Conservation (phyloP, 2,329 filamentous ascomycete genomes). For the Colletotrichum sp. region DNA sequence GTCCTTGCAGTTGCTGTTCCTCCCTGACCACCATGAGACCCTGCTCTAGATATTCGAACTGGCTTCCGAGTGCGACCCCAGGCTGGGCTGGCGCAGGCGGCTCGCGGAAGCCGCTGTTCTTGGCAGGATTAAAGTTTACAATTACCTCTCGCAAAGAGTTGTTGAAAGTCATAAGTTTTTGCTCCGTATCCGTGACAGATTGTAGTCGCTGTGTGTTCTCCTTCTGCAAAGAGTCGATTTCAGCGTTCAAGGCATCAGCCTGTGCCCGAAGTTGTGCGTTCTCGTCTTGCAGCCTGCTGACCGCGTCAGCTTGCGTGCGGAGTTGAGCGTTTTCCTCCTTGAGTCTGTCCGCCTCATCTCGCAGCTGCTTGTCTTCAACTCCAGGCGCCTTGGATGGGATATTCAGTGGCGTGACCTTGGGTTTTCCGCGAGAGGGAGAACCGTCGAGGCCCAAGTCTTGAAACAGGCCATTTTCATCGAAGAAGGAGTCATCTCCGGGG, state of each 20-base stretch:
- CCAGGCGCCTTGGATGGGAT: conserved; percentile 65
- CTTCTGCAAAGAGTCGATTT: conserved; percentile 40
- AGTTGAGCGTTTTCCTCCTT: conserved; percentile 52
- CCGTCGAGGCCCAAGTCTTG: conserved; percentile 61
- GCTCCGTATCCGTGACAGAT: conserved; percentile 66
- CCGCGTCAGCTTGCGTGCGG: conserved; percentile 33
- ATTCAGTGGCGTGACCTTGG: conserved; percentile 52
- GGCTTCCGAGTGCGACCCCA: conserved; percentile 48
- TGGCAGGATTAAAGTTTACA: conserved; percentile 63
- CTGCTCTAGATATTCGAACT: conserved; percentile 75
- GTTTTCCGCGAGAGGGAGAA: conserved; percentile 32
- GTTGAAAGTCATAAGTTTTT: conserved; percentile 72
- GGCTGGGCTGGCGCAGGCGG: conserved; percentile 35
- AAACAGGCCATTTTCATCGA: conserved; percentile 81
- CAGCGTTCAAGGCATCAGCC: conserved; percentile 35
- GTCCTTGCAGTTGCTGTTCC: conserved; percentile 55
- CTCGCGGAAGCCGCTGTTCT: conserved; percentile 49
- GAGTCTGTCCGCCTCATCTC: conserved; percentile 51
- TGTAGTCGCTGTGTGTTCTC: conserved; percentile 46
- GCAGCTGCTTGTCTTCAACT: conserved; percentile 56
- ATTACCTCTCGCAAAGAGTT: conserved; percentile 70
- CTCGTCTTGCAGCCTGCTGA: conserved; percentile 35
- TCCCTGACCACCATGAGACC: conserved; percentile 65
- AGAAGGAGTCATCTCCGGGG: conserved; percentile 63
- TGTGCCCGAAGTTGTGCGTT: conserved; percentile 34